Evolutionary conservation across 257 asterid genomes (phyloP), one percentile per base, ranked within the genome.

Genomic region (Solanum rostratum): DNA sequence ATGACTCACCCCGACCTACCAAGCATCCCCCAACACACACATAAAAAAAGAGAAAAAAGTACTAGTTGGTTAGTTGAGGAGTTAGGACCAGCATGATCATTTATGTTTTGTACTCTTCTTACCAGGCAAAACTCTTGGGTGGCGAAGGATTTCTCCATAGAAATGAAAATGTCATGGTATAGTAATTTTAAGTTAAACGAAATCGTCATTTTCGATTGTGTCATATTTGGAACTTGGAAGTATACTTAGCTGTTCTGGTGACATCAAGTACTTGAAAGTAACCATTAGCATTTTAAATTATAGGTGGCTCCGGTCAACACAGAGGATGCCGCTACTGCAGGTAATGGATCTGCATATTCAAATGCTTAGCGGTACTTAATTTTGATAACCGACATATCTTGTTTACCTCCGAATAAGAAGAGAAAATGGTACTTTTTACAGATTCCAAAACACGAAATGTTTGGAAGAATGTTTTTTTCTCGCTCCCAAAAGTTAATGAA

Each of bases 61-160:
- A 70, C 19, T 27, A 5, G 27, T 39, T 70, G 79, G 52, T 69
- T 69, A 70, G 49, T 41, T 39, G 27, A 70, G 46, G n/a, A n/a
- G n/a, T 45, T 71, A 12, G 46, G 80, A 71, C 39, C 60, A 6
- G 81, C 41, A 18, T 74, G 81, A 74, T 74, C 39, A 24, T 24
- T 22, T 50, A n/a, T n/a, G n/a, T n/a, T 74, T 74, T 74, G 22
- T 46, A 46, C 79, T 76, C 54, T 37, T 57, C 69, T 55, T 69
- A 65, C 76, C 80, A 92, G 93, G 92, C 90, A 84, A 91, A 85
- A 83, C 49, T 92, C 88, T 86, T 91, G 33, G 92, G 91, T 45
- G 87, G 80, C 24, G 62, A 73, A 83, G 74, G 22, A 30, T 66
- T 60, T 15, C 68, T 66, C 15, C 90, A 68, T 43, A 80, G 83